Evolutionary conservation across 495 filamentous ascomycete genomes (phyloP).

Genomic region (Aspergillus cristatus): DNA sequence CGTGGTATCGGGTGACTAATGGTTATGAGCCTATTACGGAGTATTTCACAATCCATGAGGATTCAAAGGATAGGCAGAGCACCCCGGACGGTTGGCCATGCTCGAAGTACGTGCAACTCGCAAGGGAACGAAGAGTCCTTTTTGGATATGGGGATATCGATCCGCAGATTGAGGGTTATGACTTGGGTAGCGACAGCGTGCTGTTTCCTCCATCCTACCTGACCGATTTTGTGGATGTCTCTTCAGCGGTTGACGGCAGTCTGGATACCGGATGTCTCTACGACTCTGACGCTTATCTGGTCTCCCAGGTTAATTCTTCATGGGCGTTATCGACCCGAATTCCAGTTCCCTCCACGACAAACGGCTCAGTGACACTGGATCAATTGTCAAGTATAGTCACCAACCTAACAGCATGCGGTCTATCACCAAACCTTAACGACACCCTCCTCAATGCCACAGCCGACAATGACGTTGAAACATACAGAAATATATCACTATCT

Average conservation of each 20-base stretch:
- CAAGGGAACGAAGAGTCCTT: slow-evolving; percentile 39
- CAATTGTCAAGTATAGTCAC: slow-evolving; percentile 21
- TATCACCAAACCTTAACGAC: slow-evolving; percentile 47
- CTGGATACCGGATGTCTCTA: slow-evolving; percentile 46
- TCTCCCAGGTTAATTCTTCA: slow-evolving; percentile 45
- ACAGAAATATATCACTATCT: slow-evolving; percentile 41
- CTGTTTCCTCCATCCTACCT: slow-evolving; percentile 39
- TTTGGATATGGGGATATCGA: slow-evolving; percentile 47
- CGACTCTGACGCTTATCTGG: slow-evolving; percentile 18
- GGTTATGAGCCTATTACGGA: slow-evolving; percentile 37
- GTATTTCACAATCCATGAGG: slow-evolving; percentile 40
- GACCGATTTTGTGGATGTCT: slow-evolving; percentile 16
- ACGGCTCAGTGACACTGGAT: slow-evolving; percentile 22
- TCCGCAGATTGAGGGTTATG: slow-evolving; percentile 45
- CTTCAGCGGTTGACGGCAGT: slow-evolving; percentile 21
- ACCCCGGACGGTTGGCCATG: slow-evolving; percentile 58
- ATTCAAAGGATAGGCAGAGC: slow-evolving; percentile 26
- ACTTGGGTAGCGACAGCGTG: slow-evolving; percentile 30
- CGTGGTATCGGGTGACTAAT: slow-evolving; percentile 44
- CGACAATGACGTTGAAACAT: slow-evolving; percentile 31
- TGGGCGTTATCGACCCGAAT: slow-evolving; percentile 40
- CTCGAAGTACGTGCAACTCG: slow-evolving; percentile 45
- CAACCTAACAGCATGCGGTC: slow-evolving; percentile 46
- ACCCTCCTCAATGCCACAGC: slow-evolving; percentile 46
- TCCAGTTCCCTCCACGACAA: slow-evolving; percentile 20